Base-by-base conservation (phyloP, 768 basidiomycete species). In the Multifurca ochricompacta region DNA sequence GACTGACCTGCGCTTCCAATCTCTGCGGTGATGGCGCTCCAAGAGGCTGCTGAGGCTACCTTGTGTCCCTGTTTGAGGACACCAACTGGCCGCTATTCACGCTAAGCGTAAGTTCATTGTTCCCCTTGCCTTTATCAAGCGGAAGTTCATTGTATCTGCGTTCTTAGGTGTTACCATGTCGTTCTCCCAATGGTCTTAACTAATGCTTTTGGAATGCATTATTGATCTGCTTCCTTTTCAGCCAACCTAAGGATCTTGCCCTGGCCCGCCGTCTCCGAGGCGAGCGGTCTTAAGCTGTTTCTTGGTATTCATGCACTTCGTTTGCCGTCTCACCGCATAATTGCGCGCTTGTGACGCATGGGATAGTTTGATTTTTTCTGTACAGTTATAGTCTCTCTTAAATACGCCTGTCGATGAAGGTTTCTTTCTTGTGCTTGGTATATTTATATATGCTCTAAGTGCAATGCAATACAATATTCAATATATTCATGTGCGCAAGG, bases 1-100 rank as follows among this genome's bases (percentile, higher is more conserved):
- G 87, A 90, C 89, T 62, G 87, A 90, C 69, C 74, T 95, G 60
- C 90, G 92, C 65, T 94, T 94, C 90, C 92, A 95, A 72, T 92
- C 90, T 94, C 91, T 23, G 91, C 91, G 34, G 89, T 94, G 62
- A 88, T 90, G 81, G 91, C 91, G 43, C 79, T 93, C 56, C 91
- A 94, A 74, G 91, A 94, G 70, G 91, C 90, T 45, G 87, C 88
- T 46, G 91, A 94, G 76, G 87, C 85, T 89, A 89, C 73, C 85
- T 88, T 54, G 87, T 88, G 65, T 87, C 84, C 23, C 77, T 90
- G 67, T 90, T 90, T 64, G 87, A 90, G 64, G 87, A 90, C 74
- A 90, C 87, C 56, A 90, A 90, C 76, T 91, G 80, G 89, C 89
- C 62, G 88, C 88, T 52, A 91, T 91, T 69, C 88, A 91, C 66